Percentiles rank a stretch among this genome's conserved stretches.
phyloP scores from a whole-genome alignment of 2,329 filamentous ascomycete species.

The Ophiocordyceps camponoti-saundersi region DNA sequence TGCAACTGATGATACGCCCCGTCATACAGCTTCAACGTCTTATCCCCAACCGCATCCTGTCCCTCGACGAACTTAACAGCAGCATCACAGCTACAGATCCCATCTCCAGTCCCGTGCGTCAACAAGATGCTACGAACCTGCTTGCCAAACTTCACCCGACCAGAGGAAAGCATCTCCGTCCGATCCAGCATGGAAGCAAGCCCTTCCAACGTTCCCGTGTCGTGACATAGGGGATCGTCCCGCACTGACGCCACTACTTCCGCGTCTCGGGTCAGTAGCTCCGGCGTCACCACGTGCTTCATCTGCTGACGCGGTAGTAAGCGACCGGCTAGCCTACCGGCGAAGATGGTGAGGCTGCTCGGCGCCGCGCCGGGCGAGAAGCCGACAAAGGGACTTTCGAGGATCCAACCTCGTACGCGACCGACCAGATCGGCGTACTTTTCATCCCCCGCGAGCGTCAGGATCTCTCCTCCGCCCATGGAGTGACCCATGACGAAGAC shows the following conservation, averaged over 20 bases:
- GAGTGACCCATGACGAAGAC: conserved; percentile 80
- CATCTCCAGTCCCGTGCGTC: conserved; percentile 61
- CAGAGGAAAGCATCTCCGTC: conserved; percentile 39
- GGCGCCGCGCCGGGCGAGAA: conserved; percentile 52
- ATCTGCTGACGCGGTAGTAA: conserved; percentile 53
- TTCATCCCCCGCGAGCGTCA: conserved; percentile 39
- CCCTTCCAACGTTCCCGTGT: conserved; percentile 74
- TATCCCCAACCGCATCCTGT: conserved; percentile 43
- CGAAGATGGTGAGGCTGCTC: conserved; percentile 39
- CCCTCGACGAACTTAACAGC: conserved; percentile 46
- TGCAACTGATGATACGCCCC: conserved; percentile 67
- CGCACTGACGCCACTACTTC: conserved; percentile 41
- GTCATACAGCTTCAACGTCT: conserved; percentile 54
- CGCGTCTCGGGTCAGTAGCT: conserved; percentile 50
- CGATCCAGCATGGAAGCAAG: conserved; percentile 64
- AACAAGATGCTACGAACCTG: conserved; percentile 51
- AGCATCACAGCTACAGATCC: conserved; percentile 46
- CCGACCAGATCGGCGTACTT: conserved; percentile 35
- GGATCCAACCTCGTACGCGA: conserved; percentile 54
- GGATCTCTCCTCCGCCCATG: conserved; percentile 71
- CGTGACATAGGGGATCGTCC: conserved; percentile 57
- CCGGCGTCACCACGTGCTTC: conserved; percentile 44
- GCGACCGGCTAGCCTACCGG: conserved; percentile 50
- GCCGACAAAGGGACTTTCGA: conserved; percentile 65
- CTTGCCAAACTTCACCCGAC: conserved; percentile 31